Conservation (phyloP, 352 stramenopile genomes). For the Globisporangium megalacanthum region DNA sequence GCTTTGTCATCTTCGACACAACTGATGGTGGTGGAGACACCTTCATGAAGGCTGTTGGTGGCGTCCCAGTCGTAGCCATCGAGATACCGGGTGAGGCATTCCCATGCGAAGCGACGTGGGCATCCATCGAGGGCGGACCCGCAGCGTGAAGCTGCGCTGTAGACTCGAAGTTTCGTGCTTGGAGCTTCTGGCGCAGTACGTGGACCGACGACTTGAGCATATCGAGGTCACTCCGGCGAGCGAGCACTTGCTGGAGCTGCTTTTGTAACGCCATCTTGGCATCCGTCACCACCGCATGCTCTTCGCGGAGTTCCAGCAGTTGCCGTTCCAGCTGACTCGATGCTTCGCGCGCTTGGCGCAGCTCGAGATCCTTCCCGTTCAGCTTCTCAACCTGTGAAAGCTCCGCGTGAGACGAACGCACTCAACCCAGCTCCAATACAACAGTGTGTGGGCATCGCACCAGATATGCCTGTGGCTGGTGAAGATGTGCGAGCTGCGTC, state of each 20-base stretch:
- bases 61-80: background rate
- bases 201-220: conserved; percentile 54
- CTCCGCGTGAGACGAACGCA: background rate
- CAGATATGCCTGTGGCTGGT: conserved; percentile 73
- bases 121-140: background rate
- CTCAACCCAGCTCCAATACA: background rate
- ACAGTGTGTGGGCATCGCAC: conserved; percentile 16
- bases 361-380: conserved; percentile 31
- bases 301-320: conserved; percentile 34
- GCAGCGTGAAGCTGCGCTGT: no score
- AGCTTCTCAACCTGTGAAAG: conserved; percentile 60
- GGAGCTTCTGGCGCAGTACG: conserved; percentile 29
- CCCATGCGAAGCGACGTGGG: no score
- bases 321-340: conserved; percentile 27
- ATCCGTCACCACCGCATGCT: conserved; percentile 30
- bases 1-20: conserved; percentile 40
- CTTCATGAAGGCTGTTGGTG: conserved; percentile 18
- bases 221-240: conserved; percentile 54
- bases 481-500: conserved; percentile 36
- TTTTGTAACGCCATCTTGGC: conserved; percentile 47
- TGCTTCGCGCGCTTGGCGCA: conserved; percentile 21
- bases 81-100: background rate
- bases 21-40: conserved; percentile 27
- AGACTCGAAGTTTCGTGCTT: background rate
- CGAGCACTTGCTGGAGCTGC: conserved; percentile 64